Evolutionary conservation across 768 basidiomycete species (phyloP).

Genomic region (Austroboletus festivus): DNA sequence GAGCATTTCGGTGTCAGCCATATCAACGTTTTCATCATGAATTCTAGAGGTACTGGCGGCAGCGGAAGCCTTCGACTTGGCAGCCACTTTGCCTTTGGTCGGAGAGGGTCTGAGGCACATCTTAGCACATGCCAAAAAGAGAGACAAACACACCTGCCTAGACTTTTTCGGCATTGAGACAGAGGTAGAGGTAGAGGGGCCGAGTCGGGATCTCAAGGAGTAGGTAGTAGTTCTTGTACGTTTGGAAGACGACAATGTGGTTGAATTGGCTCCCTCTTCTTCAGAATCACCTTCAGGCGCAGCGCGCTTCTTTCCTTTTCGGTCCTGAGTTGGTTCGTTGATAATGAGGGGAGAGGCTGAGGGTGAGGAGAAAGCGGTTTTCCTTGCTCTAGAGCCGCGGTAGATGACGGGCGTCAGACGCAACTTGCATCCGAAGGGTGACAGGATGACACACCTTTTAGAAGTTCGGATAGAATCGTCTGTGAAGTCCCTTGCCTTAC

Average conservation of each 20-base stretch:
- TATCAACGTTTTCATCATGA: constrained; percentile 73
- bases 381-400: constrained; percentile 52
- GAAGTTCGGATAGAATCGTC: constrained; percentile 50
- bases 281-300: constrained; percentile 66
- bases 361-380: constrained; percentile 44
- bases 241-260: constrained; percentile 52
- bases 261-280: constrained; percentile 53
- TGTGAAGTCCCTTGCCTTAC: constrained; percentile 58
- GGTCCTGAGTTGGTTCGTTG: constrained; percentile 72
- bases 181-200: constrained; percentile 39
- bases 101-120: constrained; percentile 40
- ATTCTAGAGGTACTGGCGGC: constrained; percentile 60
- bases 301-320: constrained; percentile 93
- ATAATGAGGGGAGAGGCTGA: constrained; percentile 53
- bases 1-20: constrained; percentile 61
- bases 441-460: constrained; percentile 58
- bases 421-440: constrained; percentile 24
- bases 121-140: constrained; percentile 11
- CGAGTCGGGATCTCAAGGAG: constrained; percentile 61
- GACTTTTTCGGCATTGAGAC: constrained; percentile 74
- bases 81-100: constrained; percentile 57
- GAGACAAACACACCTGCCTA: constrained; percentile 40
- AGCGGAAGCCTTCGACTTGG: constrained; percentile 55
- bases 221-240: constrained; percentile 61
- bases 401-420: constrained; percentile 29